phyloP scores from a whole-genome alignment of 768 basidiomycete genomes.

The Mycena belliarum region DNA sequence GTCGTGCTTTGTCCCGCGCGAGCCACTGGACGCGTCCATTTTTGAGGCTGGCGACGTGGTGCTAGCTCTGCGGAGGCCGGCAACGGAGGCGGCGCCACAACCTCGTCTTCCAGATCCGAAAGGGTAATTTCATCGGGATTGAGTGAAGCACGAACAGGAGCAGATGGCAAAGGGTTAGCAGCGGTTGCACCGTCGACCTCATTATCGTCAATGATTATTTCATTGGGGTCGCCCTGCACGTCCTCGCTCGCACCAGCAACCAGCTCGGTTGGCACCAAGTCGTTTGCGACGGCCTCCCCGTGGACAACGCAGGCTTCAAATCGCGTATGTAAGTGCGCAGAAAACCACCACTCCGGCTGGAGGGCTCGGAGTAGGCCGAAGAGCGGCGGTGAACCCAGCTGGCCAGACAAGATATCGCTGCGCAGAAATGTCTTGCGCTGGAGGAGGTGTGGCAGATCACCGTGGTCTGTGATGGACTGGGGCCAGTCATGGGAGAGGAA shows the following conservation, averaged over 20 bases:
- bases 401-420: slow-evolving; percentile 65
- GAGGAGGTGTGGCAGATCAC: slow-evolving; percentile 66
- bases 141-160: slow-evolving; percentile 5
- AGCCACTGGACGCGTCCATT: slow-evolving; percentile 13
- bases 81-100: slow-evolving; percentile 21
- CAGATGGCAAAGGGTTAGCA: background rate
- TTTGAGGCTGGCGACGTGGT: background rate
- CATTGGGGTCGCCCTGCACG: slow-evolving; percentile 8
- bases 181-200: background rate
- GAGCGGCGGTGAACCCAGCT: slow-evolving; percentile 82
- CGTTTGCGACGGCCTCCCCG: slow-evolving; percentile 23
- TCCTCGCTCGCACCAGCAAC: slow-evolving; percentile 32
- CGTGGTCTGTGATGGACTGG: slow-evolving; percentile 77
- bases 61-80: slow-evolving; percentile 12
- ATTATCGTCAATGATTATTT: slow-evolving; percentile 14
- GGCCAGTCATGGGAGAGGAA: slow-evolving; percentile 99
- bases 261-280: slow-evolving; percentile 45
- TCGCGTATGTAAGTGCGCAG: slow-evolving; percentile 73
- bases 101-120: slow-evolving; percentile 38
- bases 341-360: slow-evolving; percentile 70
- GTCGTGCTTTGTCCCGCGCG: slow-evolving; percentile 31
- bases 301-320: slow-evolving; percentile 60
- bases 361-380: slow-evolving; percentile 42
- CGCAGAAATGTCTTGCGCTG: slow-evolving; percentile 77
- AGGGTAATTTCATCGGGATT: slow-evolving; percentile 50